Percentiles rank a stretch among this genome's conserved stretches.
These are phyloP conservation scores for Clarireedia paspali DNA, from an alignment of 2,329 filamentous ascomycete species.

Conservation along the genomic window DNA sequence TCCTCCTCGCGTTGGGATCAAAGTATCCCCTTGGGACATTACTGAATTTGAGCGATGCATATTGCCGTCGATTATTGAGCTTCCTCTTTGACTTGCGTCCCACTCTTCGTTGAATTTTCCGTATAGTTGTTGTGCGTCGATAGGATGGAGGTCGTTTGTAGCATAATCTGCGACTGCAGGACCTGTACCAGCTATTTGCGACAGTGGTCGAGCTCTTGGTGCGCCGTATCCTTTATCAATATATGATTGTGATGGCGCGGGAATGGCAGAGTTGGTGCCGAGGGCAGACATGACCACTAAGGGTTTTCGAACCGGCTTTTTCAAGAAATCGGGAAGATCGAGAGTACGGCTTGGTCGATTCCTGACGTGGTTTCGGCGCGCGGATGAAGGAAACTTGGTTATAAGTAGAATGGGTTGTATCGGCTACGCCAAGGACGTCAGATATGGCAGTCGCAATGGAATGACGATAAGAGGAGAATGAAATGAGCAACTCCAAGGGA, in stretches of 20 bases:
- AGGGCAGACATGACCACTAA: constrained; percentile 17
- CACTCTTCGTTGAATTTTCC: constrained; percentile 64
- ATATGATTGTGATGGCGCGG: constrained; percentile 23
- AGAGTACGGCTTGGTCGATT: no score
- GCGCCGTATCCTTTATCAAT: constrained; percentile 26
- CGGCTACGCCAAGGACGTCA: no score
- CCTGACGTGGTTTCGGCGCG: no score
- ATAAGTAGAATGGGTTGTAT: no score
- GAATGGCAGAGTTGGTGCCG: constrained; percentile 17
- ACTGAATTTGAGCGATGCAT: constrained; percentile 58
- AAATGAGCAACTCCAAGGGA: no score
- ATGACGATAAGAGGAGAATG: no score
- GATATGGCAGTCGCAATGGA: no score
- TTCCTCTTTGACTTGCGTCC: constrained; percentile 60
- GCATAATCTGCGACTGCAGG: constrained; percentile 18
- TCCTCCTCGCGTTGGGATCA: constrained; percentile 45
- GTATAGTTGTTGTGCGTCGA: constrained; percentile 16
- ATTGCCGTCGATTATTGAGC: constrained; percentile 48
- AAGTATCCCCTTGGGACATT: constrained; percentile 29
- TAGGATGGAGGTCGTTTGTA: constrained; percentile 17
- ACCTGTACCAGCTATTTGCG: constrained; percentile 18
- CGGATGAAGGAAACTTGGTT: no score
- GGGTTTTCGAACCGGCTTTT: no score
- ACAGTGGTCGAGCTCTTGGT: constrained; percentile 14
- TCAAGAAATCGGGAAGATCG: no score